Evolutionary conservation across 345 rosid genomes (phyloP), one percentile per base, ranked within the genome.

Genomic region (Hibiscus trionum): DNA sequence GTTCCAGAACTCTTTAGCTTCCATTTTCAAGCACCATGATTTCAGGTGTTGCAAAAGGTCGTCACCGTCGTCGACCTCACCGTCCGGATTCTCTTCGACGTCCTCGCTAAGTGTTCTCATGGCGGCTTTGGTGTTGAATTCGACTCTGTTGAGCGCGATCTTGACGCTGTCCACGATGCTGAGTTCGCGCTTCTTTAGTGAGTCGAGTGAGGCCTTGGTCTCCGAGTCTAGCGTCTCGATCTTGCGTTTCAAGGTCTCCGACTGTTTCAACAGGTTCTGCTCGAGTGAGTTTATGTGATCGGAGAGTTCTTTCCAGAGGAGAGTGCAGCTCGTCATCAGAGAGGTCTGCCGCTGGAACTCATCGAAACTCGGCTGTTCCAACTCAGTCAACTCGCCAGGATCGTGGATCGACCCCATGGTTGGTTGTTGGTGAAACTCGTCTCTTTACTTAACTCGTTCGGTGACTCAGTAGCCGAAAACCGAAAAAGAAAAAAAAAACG

Each of bases 381-480:
- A 81, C 87, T 86, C 93, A 14, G 89, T 81, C 72, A 87, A 80
- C 87, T 82, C 98, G 78, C 97, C 99, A 0, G 96, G 96, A 90
- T 95, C 94, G 97, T 91, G 87, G 88, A 80, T 82, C 82, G 97
- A 89, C 93, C 93, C 99, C 99, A 95, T 95, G 81, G 60, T 72
- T 47, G 14, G 57, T 58, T 42, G 46, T 42, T 42, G 46, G 2
- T 42, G 46, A 42, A 65, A 21, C 52, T 46, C 61, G 29, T 50
- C 16, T 14, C 21, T 44, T 14, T 8, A 26, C 46, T 66, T 31
- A n/a, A 67, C 47, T 29, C 50, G 76, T 37, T 26, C 68, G 61
- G 66, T 49, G 72, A 83, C 77, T 69, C 67, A 56, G 78, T 57
- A 46, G 39, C 57, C 39, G 59, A 16, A 64, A 55, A 39, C 57